Base-by-base conservation (phyloP, 2,329 filamentous ascomycete species). In the Amauroascus verrucosus region DNA sequence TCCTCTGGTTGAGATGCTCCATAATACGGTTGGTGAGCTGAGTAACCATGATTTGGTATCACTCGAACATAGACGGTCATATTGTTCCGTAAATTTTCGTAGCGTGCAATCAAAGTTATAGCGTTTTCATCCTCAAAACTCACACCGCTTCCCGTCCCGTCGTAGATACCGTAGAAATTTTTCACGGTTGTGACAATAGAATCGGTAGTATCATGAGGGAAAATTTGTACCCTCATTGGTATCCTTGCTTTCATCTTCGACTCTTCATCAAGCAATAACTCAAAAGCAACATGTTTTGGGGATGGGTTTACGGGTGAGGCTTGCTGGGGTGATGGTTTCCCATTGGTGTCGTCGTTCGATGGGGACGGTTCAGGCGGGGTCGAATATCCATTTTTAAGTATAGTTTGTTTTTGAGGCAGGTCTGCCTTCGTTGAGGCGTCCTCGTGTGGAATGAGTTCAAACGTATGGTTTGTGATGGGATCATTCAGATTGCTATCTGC, bases 111-210 rank as follows among this genome's bases (percentile, higher is more conserved):
- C 65, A 98, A 81, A 57, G 86, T 95, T 64, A 86, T 91, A 64
- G 88, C 88, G 63, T 85, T 77, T 59, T 87, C 82, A 69, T 97
- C 91, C 72, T 97, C 91, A 65, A 98, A 97, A 72, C 88, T 95
- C 65, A 98, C 85, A 60, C 93, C 90, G 67, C 84, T 84, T 61
- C 81, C 82, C 61, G 81, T 79, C 57, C 81, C 83, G 60, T 91
- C 87, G 69, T 96, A 96, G 61, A 98, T 79, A 57, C 93, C 93
- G 67, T 95, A 97, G 74, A 97, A 97, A 76, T 96, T 97, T 79
- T 95, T 97, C 65, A 97, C 91, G 1, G 93, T 97, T 13, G 89
- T 93, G 59, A 97, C 88, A 72, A 98, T 98, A 33, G 90, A 96
- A 67, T 97, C 91, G 20, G 91, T 97, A 50, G 88, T 90, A 75